A percentile compares a stretch with the other conserved stretches of the same genome.
Conservation (phyloP, 2,329 filamentous ascomycete genomes). For the Apiospora malaysiana region DNA sequence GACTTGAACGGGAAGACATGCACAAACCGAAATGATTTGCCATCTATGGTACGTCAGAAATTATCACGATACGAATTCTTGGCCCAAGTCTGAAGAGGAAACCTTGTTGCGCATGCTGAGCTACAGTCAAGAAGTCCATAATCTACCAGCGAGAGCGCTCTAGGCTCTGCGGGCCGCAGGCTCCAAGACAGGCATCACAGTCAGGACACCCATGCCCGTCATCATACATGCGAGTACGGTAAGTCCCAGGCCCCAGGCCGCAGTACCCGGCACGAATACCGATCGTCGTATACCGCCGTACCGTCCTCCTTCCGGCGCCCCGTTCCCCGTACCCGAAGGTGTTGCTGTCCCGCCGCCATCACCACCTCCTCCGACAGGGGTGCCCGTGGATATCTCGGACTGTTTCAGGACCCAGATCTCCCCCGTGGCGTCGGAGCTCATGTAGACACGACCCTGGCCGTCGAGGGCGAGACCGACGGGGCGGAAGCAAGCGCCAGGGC, state of each 20-base stretch:
- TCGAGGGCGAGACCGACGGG: constrained; percentile 61
- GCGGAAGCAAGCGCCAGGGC: constrained; percentile 64
- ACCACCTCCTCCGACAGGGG: not conserved
- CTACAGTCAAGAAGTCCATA: not conserved
- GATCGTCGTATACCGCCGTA: not conserved
- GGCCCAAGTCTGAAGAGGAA: not conserved
- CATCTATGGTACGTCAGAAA: not conserved
- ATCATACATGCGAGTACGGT: constrained; percentile 14
- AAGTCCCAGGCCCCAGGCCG: constrained; percentile 11
- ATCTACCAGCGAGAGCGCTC: constrained; percentile 1
- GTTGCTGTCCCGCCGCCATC: not conserved
- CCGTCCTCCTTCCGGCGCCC: not conserved
- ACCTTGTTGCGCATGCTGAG: not conserved
- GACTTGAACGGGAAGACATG: not conserved
- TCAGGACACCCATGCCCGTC: constrained; percentile 19
- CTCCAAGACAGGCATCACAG: not conserved
- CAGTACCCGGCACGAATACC: not conserved
- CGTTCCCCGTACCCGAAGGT: constrained; percentile 2
- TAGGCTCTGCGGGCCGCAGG: constrained; percentile 12
- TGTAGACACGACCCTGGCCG: constrained; percentile 24
- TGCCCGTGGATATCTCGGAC: constrained; percentile 19
- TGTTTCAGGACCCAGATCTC: constrained; percentile 26
- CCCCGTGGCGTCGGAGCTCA: constrained; percentile 29
- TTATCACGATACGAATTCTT: too few species aligned
- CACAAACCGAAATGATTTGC: not conserved